Evolutionary conservation across 305 asterid genomes (phyloP).

Genomic region (Fraxinus sp.): DNA sequence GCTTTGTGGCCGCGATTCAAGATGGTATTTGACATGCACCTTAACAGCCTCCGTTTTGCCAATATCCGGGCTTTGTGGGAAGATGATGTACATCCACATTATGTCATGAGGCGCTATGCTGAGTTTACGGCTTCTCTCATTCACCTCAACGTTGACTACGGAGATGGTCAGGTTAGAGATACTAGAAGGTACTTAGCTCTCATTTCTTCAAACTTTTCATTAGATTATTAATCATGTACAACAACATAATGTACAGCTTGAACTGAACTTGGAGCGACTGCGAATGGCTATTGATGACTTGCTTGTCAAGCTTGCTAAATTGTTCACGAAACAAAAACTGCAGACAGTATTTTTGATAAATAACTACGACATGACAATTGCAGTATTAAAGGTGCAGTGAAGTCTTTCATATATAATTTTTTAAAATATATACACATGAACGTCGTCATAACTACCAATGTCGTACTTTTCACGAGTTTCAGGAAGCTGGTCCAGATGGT

Average conservation of each 20-base stretch:
- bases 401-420: background rate
- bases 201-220: slow-evolving; percentile 12
- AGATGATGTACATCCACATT: slow-evolving; percentile 98
- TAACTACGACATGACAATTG: slow-evolving; percentile 95
- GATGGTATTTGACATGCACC: slow-evolving; percentile 97
- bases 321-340: slow-evolving; percentile 70
- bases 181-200: slow-evolving; percentile 13
- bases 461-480: slow-evolving; percentile 31
- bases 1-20: slow-evolving; percentile 97
- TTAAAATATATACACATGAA: background rate
- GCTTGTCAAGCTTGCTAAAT: slow-evolving; percentile 82
- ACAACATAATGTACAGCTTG: slow-evolving; percentile 56
- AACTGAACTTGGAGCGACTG: slow-evolving; percentile 89
- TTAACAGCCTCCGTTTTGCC: slow-evolving; percentile 84
- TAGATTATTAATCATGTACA: slow-evolving; percentile 5
- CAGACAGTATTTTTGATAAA: slow-evolving; percentile 89
- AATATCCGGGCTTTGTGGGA: slow-evolving; percentile 83
- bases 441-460: slow-evolving; percentile 16
- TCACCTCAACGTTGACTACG: slow-evolving; percentile 89
- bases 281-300: slow-evolving; percentile 93
- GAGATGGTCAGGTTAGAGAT: slow-evolving; percentile 91
- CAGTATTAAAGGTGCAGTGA: slow-evolving; percentile 78
- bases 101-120: slow-evolving; percentile 97
- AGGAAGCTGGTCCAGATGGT: slow-evolving; percentile 98
- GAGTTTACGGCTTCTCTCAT: slow-evolving; percentile 94